Base-by-base conservation (phyloP, 805 yeast species). In the Wickerhamiella australiensis region DNA sequence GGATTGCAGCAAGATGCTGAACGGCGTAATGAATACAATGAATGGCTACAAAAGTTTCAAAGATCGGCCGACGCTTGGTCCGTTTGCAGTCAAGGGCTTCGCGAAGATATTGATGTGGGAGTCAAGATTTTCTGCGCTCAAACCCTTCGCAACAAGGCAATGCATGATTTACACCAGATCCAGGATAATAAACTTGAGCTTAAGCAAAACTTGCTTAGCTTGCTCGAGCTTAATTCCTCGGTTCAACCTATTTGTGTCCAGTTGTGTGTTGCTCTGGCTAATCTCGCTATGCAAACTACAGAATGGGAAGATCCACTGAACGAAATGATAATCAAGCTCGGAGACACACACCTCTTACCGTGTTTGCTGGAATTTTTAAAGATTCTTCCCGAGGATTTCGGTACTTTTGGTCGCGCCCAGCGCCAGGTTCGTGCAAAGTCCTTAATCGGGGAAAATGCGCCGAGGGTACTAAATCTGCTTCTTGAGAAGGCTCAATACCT, bases 331-430 rank as follows among this genome's bases (percentile, higher is more conserved):
- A 75, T 15, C 48, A 59, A 13, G 54, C 65, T 47, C 65, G 68
- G 47, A 68, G 62, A 47, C 61, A 68, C 44, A 61, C 74, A 57
- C 66, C 64, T 49, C 64, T 77, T 45, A 63, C 55, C 57, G 12
- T 47, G 90, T 40, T 69, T 57, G 23, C 55, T 94, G 50, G 94
- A 85, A 60, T 87, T 90, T 59, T 73, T 92, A 54, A 80, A 79
- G 61, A 80, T 92, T 47, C 68, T 92, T 50, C 98, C 99, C 1
- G 97, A 92, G 63, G 98, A 92, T 65, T 69, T 90, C 54, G 77
- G 86, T 4, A 35, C 29, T 35, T 46, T 46, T 46, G 47, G 47
- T 11, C 92, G 84, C 61, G 48, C 42, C 7, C 26, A 52, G 31
- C 50, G 56, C 18, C 51, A 47, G 27, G 49, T 46, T 35, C 75